phyloP scores from a whole-genome alignment of 495 filamentous ascomycete genomes.

The Annulohypoxylon nitens region DNA sequence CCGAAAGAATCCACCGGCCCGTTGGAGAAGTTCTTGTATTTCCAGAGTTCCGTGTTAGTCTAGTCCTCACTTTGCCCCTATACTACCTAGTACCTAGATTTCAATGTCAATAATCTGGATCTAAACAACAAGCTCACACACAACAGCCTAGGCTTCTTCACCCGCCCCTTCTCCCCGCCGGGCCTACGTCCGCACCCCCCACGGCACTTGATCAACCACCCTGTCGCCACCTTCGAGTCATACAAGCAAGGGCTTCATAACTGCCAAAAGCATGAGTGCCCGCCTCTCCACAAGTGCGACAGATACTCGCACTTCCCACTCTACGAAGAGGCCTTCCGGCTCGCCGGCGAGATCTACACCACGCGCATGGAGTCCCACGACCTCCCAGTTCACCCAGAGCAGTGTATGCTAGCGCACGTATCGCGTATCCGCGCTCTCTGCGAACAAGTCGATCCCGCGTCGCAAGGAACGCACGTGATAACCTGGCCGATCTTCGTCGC shows the following conservation, averaged over 20 bases:
- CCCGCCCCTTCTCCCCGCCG: slow-evolving; percentile 6
- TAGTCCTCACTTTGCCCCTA: neutral
- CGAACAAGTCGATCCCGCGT: neutral
- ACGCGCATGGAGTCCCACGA: slow-evolving; percentile 3
- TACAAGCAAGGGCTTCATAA: slow-evolving; percentile 9
- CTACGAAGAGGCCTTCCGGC: slow-evolving; percentile 1
- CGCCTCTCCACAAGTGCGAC: neutral
- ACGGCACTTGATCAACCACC: neutral
- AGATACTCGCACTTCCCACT: neutral
- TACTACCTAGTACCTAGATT: neutral
- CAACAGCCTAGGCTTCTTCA: slow-evolving; percentile 18
- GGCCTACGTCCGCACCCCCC: neutral
- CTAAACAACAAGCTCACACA: neutral
- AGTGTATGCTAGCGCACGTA: neutral
- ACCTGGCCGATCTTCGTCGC: slow-evolving; percentile 24
- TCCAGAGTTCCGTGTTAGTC: slow-evolving; percentile 10
- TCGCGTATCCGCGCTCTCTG: neutral
- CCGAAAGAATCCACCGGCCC: neutral
- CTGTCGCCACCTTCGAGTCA: slow-evolving; percentile 6
- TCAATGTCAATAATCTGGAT: neutral
- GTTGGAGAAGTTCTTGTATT: slow-evolving; percentile 8
- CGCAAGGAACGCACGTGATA: neutral
- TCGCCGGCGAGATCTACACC: slow-evolving; percentile 7
- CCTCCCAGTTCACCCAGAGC: neutral
- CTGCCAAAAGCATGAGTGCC: neutral